Evolutionary conservation across 768 basidiomycete genomes (phyloP).

Genomic region (Psilocybe sp.): DNA sequence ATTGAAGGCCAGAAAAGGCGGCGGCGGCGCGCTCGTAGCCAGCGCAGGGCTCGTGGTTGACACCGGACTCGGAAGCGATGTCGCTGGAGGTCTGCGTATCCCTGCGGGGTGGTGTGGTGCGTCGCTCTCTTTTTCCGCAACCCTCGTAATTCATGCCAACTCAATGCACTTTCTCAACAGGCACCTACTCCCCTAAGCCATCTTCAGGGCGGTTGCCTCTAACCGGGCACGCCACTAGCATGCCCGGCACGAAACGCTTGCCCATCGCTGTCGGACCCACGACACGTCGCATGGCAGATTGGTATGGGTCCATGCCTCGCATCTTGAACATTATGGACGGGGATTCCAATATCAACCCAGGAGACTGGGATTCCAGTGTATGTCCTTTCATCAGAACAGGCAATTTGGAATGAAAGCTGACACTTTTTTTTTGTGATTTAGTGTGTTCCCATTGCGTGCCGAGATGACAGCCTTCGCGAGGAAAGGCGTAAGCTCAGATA

Average conservation of each 20-base stretch:
- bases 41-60: conserved; percentile 64
- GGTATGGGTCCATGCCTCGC: conserved; percentile 60
- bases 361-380: conserved; percentile 45
- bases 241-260: conserved; percentile 58
- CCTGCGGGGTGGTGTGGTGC: conserved; percentile 67
- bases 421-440: conserved; percentile 16
- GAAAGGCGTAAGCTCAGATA: conserved; percentile 56
- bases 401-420: not conserved
- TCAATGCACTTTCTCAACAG: no score
- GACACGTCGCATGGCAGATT: conserved; percentile 57
- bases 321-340: conserved; percentile 44
- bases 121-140: no score
- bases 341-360: conserved; percentile 58
- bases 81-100: conserved; percentile 70
- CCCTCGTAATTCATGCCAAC: no score
- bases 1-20: conserved; percentile 47
- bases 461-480: conserved; percentile 41
- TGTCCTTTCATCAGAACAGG: conserved; percentile 10
- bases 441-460: conserved; percentile 53
- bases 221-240: conserved; percentile 43
- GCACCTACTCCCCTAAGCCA: conserved; percentile 62
- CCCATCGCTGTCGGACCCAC: conserved; percentile 56
- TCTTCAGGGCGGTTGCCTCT: conserved; percentile 57
- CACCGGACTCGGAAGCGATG: conserved; percentile 70
- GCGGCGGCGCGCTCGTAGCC: conserved; percentile 67